Percentiles rank a stretch among this genome's conserved stretches.
These are phyloP conservation scores for Favolaschia claudopus DNA, from an alignment of 768 basidiomycete species.

Conservation along the genomic window DNA sequence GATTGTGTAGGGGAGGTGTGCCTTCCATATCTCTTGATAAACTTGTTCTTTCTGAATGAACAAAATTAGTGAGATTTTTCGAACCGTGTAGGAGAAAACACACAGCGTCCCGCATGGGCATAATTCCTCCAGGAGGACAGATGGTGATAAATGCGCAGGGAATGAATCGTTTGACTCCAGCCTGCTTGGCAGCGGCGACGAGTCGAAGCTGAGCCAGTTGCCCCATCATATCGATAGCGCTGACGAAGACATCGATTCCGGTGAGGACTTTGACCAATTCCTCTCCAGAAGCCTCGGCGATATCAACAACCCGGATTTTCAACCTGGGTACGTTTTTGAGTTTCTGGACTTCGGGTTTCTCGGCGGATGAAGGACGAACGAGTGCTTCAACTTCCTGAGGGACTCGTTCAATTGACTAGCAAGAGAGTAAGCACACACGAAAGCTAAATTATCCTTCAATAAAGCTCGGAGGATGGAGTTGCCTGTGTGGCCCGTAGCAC, in stretches of 20 bases:
- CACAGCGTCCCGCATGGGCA: neutral
- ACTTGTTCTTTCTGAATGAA: constrained; percentile 36
- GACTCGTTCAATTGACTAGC: no score
- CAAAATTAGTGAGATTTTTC: neutral
- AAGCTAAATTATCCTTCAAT: no score
- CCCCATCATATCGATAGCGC: neutral
- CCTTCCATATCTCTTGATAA: constrained; percentile 29
- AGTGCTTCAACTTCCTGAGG: no score
- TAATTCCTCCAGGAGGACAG: neutral
- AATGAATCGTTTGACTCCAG: neutral
- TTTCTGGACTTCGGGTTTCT: neutral
- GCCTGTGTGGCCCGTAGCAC: no score
- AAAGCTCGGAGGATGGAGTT: no score
- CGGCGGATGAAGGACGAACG: neutral
- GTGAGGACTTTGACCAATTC: neutral
- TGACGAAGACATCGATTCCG: constrained; percentile 5
- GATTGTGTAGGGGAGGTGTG: constrained; percentile 34
- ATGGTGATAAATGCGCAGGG: constrained; percentile 4
- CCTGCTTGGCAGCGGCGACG: constrained; percentile 1
- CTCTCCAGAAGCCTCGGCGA: neutral
- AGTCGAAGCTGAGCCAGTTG: neutral
- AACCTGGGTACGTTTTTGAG: neutral
- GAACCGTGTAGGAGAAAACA: neutral
- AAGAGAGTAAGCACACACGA: no score
- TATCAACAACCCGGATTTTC: neutral